Conservation (phyloP, 441 rosid genomes). For the Croton laevigatus region DNA sequence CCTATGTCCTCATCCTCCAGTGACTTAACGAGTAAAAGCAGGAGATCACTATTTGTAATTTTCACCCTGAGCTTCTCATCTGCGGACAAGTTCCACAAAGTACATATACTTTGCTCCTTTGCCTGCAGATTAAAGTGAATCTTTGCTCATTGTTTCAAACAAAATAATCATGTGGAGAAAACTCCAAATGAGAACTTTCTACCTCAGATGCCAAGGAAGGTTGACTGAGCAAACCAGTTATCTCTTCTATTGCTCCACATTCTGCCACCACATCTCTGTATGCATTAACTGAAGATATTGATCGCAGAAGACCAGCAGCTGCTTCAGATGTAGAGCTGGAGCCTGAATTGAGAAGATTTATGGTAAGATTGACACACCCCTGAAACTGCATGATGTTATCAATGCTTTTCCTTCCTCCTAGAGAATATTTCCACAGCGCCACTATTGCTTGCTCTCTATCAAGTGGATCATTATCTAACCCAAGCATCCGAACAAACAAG, state of each 20-base stretch:
- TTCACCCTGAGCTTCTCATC: constrained; percentile 63
- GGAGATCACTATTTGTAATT: constrained; percentile 50
- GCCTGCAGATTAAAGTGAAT: constrained; percentile 41
- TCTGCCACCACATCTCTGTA: constrained; percentile 73
- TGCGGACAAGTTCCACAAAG: constrained; percentile 78
- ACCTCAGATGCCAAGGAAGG: constrained; percentile 73
- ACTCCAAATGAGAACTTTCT: constrained; percentile 26
- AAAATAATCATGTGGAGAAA: constrained; percentile 16
- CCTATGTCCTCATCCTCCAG: constrained; percentile 60
- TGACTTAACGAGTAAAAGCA: constrained; percentile 55
- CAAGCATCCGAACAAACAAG: constrained; percentile 84
- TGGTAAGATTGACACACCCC: constrained; percentile 67
- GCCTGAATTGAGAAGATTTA: constrained; percentile 68
- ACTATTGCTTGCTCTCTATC: constrained; percentile 78
- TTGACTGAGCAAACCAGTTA: constrained; percentile 51
- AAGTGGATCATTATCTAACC: constrained; percentile 72
- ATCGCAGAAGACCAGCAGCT: constrained; percentile 78
- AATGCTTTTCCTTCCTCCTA: constrained; percentile 71
- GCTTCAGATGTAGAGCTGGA: constrained; percentile 61
- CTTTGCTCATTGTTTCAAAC: constrained; percentile 29
- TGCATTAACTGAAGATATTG: constrained; percentile 57
- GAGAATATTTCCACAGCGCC: constrained; percentile 73
- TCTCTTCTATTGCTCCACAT: constrained; percentile 81
- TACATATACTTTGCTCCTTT: constrained; percentile 67
- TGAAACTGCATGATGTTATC: constrained; percentile 73